These are phyloP conservation scores for Colletotrichum euphorbiae DNA, from an alignment of 2,329 filamentous ascomycete genomes.

Conservation along the genomic window DNA sequence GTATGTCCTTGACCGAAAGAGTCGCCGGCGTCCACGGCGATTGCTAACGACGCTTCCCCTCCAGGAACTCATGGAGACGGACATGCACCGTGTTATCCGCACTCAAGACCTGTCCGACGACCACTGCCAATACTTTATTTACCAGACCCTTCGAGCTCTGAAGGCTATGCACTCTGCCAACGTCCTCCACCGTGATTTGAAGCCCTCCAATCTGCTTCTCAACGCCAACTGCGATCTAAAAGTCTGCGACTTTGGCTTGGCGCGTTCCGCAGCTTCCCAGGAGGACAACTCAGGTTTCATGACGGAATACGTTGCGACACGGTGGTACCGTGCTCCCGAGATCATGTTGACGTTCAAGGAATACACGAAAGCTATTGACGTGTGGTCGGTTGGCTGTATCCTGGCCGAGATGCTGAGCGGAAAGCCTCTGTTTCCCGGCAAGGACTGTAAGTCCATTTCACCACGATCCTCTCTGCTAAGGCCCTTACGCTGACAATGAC, in stretches of 20 bases:
- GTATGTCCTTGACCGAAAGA: conserved; percentile 59
- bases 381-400: conserved; percentile 99
- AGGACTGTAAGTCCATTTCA: conserved; percentile 79
- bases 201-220: conserved; percentile 95
- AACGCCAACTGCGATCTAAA: conserved; percentile 99
- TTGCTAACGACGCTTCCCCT: conserved; percentile 38
- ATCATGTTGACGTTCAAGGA: conserved; percentile 99
- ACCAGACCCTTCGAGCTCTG: conserved; percentile 95
- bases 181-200: conserved; percentile 95
- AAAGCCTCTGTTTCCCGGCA: conserved; percentile 97
- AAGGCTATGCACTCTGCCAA: conserved; percentile 99
- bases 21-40: not conserved
- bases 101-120: conserved; percentile 99
- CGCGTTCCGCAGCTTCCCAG: conserved; percentile 93
- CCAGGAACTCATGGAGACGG: conserved; percentile 98
- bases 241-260: conserved; percentile 98
- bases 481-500: conserved; percentile 22
- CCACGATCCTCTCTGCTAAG: not conserved
- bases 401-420: conserved; percentile 98
- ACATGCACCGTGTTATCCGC: conserved; percentile 99
- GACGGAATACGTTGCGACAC: conserved; percentile 99
- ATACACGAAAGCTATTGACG: conserved; percentile 99
- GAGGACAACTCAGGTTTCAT: conserved; percentile 99
- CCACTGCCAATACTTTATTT: conserved; percentile 99
- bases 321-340: conserved; percentile 98